Evolutionary conservation across 805 yeast species (phyloP), one percentile per base, ranked within the genome.

Genomic region (Cephaloascus albidus): DNA sequence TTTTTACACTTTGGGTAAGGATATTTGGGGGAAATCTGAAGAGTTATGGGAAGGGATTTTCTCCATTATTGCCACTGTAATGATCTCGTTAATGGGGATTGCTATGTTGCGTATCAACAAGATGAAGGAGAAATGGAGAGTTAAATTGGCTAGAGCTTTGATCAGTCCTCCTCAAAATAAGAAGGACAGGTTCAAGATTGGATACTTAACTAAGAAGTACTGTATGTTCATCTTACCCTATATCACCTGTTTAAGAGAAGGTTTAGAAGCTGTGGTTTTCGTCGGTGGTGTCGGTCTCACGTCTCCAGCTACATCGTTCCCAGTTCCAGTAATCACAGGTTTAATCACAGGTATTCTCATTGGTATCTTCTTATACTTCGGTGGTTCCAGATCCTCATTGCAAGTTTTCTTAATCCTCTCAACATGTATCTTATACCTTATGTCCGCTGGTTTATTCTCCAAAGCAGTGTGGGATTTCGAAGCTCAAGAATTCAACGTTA

Each of bases 31-130:
- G 38, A 56, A 60, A 10, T 78, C 95, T 17, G 98, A 90, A 60
- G 97, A 90, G 59, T 61, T 90, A 42, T 90, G 97, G 97, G 98
- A 90, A 73, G 97, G 97, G 68, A 70, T 86, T 42, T 88, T 90
- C 58, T 85, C 94, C 63, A 65, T 90, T 48, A 79, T 90, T 59
- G 98, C 97, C 2, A 77, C 95, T 0, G 65, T 85, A 36, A 76
- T 90, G 77, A 90, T 90, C 55, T 76, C 96, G 10, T 51, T 83
- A 51, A 89, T 90, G 97, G 97, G 98, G 60, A 74, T 90, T 54
- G 95, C 97, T 42, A 85, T 90, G 96, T 74, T 90, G 55, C 78
- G 97, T 64, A 74, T 90, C 61, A 89, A 89, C 70, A 88, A 89
- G 70, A 86, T 89, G 95, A 88, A 87, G 66, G 90, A 78, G 50